Evolutionary conservation across 2,329 filamentous ascomycete species (phyloP).

Genomic region (Alternaria sp.): DNA sequence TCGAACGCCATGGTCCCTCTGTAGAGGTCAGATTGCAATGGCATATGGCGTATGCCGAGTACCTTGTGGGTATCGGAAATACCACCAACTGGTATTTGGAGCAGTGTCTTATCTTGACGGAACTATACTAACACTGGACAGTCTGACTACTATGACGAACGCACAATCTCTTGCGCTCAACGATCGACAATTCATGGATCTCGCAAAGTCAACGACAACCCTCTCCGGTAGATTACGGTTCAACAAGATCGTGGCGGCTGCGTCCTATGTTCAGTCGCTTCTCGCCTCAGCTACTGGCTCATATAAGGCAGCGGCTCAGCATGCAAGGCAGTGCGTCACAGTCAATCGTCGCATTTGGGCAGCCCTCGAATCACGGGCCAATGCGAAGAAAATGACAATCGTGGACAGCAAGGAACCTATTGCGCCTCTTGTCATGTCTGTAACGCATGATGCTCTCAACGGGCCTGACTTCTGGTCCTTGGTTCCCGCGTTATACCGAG

Average conservation of each 20-base stretch:
- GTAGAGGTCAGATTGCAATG: conserved; percentile 61
- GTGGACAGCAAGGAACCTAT: conserved; percentile 22
- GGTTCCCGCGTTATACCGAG: conserved; percentile 74
- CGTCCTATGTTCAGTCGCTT: conserved; percentile 69
- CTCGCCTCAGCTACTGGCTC: conserved; percentile 65
- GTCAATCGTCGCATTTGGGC: conserved; percentile 60
- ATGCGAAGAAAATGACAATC: conserved; percentile 22
- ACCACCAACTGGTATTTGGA: conserved; percentile 62
- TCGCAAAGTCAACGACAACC: conserved; percentile 41
- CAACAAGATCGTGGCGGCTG: conserved; percentile 65
- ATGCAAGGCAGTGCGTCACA: conserved; percentile 57
- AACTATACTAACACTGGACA: conserved; percentile 25
- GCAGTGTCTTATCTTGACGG: background rate
- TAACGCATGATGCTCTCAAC: conserved; percentile 54
- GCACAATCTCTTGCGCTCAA: conserved; percentile 38
- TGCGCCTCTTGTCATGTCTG: conserved; percentile 47
- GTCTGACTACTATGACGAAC: conserved; percentile 35
- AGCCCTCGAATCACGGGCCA: conserved; percentile 54
- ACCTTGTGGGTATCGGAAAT: conserved; percentile 71
- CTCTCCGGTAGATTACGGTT: conserved; percentile 44
- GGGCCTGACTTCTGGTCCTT: conserved; percentile 81
- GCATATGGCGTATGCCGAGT: conserved; percentile 77
- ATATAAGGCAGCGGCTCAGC: conserved; percentile 54
- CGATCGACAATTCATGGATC: conserved; percentile 37
- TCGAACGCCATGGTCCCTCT: conserved; percentile 50